A percentile compares a stretch with the other conserved stretches of the same genome.
These are phyloP conservation scores for Cichorium intybus DNA, from an alignment of 140 eudicot species.

Conservation along the genomic window DNA sequence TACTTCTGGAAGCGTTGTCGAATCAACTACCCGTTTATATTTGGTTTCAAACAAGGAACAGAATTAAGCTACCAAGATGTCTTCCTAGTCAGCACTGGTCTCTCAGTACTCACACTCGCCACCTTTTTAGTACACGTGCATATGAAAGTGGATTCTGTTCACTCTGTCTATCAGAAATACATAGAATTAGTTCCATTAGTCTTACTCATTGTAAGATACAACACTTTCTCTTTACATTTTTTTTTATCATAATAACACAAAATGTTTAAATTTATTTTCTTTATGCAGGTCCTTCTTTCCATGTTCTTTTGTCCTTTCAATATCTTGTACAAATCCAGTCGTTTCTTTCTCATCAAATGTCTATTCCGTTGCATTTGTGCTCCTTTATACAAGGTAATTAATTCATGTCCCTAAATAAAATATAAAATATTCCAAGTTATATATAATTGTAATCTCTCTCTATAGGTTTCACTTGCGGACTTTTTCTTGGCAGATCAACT, in stretches of 20 bases:
- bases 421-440: not conserved
- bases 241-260: not conserved
- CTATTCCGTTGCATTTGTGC: conserved; percentile 69
- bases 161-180: conserved; percentile 28
- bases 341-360: conserved; percentile 51
- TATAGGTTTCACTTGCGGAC: conserved; percentile 76
- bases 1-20: conserved; percentile 75
- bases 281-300: conserved; percentile 53
- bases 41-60: conserved; percentile 76
- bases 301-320: conserved; percentile 68
- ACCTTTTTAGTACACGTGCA: conserved; percentile 69
- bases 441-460: not conserved
- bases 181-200: conserved; percentile 62
- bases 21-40: conserved; percentile 83
- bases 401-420: not conserved
- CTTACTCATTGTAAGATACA: conserved; percentile 51
- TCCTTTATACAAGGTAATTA: conserved; percentile 79
- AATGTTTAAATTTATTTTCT: conserved; percentile 1
- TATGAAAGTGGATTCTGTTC: conserved; percentile 53
- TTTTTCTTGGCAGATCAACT: conserved; percentile 92
- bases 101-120: conserved; percentile 65
- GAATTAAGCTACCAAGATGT: conserved; percentile 72
- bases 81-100: conserved; percentile 68
- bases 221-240: not conserved
- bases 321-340: conserved; percentile 76